Evolutionary conservation across 2,329 filamentous ascomycete species (phyloP).

Genomic region (Ascomycota sp.): DNA sequence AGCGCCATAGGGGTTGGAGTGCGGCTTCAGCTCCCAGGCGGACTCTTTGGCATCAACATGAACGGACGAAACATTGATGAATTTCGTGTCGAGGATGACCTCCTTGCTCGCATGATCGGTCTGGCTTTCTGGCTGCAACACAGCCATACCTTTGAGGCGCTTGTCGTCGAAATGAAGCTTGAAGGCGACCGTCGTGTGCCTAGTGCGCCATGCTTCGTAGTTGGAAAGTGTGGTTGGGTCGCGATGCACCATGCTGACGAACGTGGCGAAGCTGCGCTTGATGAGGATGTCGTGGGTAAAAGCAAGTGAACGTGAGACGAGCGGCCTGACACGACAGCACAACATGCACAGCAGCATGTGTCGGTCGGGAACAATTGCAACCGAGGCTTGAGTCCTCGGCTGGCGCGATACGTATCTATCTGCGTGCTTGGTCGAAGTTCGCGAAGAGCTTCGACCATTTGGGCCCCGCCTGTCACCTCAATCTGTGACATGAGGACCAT

Average conservation of each 20-base stretch:
- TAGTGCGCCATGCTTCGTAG: constrained; percentile 71
- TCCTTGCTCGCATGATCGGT: constrained; percentile 53
- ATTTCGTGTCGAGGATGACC: constrained; percentile 76
- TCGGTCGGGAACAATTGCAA: too few relatives aligned
- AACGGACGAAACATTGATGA: constrained; percentile 53
- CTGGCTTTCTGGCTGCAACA: constrained; percentile 56
- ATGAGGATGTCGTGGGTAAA: neutral
- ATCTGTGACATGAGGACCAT: too few relatives aligned
- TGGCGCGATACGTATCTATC: too few relatives aligned
- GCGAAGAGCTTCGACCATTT: too few relatives aligned
- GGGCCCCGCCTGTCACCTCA: too few relatives aligned
- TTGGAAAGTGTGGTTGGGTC: constrained; percentile 87
- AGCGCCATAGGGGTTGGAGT: constrained; percentile 53
- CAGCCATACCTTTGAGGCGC: constrained; percentile 55
- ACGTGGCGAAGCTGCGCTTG: constrained; percentile 7
- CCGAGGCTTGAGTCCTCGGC: too few relatives aligned
- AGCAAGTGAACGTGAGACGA: too few relatives aligned
- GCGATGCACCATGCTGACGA: constrained; percentile 20
- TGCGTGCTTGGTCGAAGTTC: too few relatives aligned
- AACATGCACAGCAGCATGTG: too few relatives aligned
- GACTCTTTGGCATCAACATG: constrained; percentile 42
- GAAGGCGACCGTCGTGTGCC: constrained; percentile 64
- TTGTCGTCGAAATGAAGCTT: constrained; percentile 69
- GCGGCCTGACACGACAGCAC: too few relatives aligned
- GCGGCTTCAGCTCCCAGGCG: constrained; percentile 50